Percentiles rank a stretch among this genome's conserved stretches.
phyloP scores from a whole-genome alignment of 805 yeast genomes.

The Saccharomyces jurei region DNA sequence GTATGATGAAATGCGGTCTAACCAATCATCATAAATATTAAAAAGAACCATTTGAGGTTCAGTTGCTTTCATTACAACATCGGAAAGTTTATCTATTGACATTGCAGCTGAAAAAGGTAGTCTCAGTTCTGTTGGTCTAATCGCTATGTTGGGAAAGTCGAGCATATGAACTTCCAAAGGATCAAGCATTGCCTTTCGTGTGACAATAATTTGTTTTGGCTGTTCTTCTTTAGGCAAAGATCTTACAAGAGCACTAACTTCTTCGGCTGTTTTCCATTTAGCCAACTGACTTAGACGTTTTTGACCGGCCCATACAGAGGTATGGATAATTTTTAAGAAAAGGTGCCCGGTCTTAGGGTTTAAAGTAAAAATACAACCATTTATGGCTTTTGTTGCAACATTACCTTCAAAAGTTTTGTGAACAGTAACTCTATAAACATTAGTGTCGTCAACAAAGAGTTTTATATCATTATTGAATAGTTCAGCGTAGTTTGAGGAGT shows the following conservation, averaged over 20 bases:
- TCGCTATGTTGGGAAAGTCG: conserved; percentile 87
- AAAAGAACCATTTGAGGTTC: conserved; percentile 90
- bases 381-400: conserved; percentile 81
- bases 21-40: conserved; percentile 93
- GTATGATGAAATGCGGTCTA: conserved; percentile 68
- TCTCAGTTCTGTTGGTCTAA: conserved; percentile 81
- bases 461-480: conserved; percentile 77
- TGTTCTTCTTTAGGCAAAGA: conserved; percentile 90
- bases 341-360: conserved; percentile 89
- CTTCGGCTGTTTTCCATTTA: conserved; percentile 98
- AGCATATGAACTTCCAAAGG: conserved; percentile 95
- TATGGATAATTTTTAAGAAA: conserved; percentile 81
- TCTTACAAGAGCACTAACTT: conserved; percentile 82
- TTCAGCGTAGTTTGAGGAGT: conserved; percentile 84
- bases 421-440: conserved; percentile 86
- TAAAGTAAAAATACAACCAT: conserved; percentile 85
- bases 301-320: conserved; percentile 96
- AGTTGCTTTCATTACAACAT: conserved; percentile 73
- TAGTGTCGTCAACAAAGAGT: conserved; percentile 85
- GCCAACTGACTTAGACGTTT: conserved; percentile 87
- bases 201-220: conserved; percentile 84
- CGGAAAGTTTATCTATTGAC: conserved; percentile 70
- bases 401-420: conserved; percentile 92
- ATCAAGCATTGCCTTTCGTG: conserved; percentile 85
- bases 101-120: conserved; percentile 85